Evolutionary conservation across 2,329 filamentous ascomycete genomes (phyloP).

Genomic region (Pseudocercospora musae): DNA sequence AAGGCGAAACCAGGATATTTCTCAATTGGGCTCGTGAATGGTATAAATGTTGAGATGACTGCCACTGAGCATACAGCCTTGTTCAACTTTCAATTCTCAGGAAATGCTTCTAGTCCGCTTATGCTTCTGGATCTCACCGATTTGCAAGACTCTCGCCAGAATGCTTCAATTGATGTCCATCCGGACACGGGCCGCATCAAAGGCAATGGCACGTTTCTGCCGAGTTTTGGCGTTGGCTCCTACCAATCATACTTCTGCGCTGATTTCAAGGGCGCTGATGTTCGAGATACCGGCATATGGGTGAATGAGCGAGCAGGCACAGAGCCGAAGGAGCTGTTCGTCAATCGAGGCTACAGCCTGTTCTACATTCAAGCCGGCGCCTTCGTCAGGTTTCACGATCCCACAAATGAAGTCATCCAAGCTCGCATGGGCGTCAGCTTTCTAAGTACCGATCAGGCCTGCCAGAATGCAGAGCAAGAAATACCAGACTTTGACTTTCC

Average conservation of each 20-base stretch:
- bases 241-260: slow-evolving; percentile 59
- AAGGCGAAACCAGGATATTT: slow-evolving; percentile 59
- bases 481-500: slow-evolving; percentile 65
- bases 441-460: slow-evolving; percentile 63
- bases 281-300: slow-evolving; percentile 57
- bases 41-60: slow-evolving; percentile 58
- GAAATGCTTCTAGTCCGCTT: slow-evolving; percentile 46
- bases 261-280: slow-evolving; percentile 52
- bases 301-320: slow-evolving; percentile 50
- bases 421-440: slow-evolving; percentile 69
- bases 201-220: slow-evolving; percentile 56
- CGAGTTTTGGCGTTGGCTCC: slow-evolving; percentile 58
- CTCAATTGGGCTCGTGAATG: slow-evolving; percentile 52
- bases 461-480: slow-evolving; percentile 62
- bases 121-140: slow-evolving; percentile 59
- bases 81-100: slow-evolving; percentile 53
- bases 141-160: slow-evolving; percentile 50
- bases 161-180: slow-evolving; percentile 53
- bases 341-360: slow-evolving; percentile 30
- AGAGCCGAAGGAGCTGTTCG: slow-evolving; percentile 37
- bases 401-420: slow-evolving; percentile 40
- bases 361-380: slow-evolving; percentile 38
- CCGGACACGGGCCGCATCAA: slow-evolving; percentile 51
- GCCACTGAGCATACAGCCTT: slow-evolving; percentile 56
- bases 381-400: slow-evolving; percentile 16